These are phyloP conservation scores for Tothia fuscella DNA, from an alignment of 2,329 filamentous ascomycete genomes.

Conservation along the genomic window DNA sequence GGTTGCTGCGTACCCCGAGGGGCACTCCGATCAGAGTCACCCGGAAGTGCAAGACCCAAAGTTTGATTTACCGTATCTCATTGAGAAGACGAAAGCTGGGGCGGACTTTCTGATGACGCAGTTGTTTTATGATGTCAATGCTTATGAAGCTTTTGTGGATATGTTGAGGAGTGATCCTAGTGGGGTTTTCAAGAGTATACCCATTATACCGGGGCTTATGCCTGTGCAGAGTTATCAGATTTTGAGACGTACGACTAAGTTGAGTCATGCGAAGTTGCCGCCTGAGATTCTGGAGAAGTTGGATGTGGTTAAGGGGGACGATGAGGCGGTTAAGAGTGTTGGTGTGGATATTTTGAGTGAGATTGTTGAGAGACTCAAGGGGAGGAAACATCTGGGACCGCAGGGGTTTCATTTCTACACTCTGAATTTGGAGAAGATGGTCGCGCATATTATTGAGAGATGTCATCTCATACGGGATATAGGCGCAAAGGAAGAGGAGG, in stretches of 20 bases:
- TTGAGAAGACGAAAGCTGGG: slow-evolving; percentile 82
- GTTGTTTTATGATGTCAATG: slow-evolving; percentile 82
- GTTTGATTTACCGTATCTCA: slow-evolving; percentile 70
- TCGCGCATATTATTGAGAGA: slow-evolving; percentile 82
- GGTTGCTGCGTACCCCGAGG: slow-evolving; percentile 89
- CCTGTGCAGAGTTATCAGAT: slow-evolving; percentile 97
- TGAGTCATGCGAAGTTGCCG: slow-evolving; percentile 81
- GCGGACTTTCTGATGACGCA: slow-evolving; percentile 99
- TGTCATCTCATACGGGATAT: slow-evolving; percentile 56
- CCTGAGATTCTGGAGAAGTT: slow-evolving; percentile 55
- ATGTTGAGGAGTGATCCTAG: slow-evolving; percentile 68
- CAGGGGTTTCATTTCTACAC: slow-evolving; percentile 96
- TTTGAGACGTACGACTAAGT: slow-evolving; percentile 82
- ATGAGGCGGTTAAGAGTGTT: slow-evolving; percentile 67
- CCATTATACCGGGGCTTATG: slow-evolving; percentile 92
- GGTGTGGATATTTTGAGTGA: slow-evolving; percentile 77
- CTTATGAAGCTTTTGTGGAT: slow-evolving; percentile 70
- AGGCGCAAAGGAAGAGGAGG: slow-evolving; percentile 37
- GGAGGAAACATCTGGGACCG: slow-evolving; percentile 27
- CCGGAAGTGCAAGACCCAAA: slow-evolving; percentile 59
- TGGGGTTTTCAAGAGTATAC: slow-evolving; percentile 71
- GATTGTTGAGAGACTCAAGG: slow-evolving; percentile 51
- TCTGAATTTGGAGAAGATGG: slow-evolving; percentile 88
- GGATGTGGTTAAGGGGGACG: slow-evolving; percentile 62
- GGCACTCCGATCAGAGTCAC: slow-evolving; percentile 82